Percentiles rank a stretch among this genome's conserved stretches.
Evolutionary conservation across 179 eudicot genomes (phyloP).

Genomic region (Spergularia azorica): DNA sequence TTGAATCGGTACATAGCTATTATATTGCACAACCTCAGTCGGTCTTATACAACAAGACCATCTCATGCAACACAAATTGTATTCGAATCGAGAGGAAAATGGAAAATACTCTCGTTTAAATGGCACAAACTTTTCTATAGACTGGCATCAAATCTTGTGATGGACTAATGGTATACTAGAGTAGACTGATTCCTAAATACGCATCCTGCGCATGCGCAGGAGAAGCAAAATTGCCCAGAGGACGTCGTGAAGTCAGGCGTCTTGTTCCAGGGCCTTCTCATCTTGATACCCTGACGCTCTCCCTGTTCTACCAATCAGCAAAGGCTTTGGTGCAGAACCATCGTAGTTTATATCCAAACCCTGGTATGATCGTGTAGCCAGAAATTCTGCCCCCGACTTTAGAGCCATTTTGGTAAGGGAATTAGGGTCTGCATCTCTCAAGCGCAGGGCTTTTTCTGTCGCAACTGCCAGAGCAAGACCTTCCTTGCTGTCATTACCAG

Average conservation of each 20-base stretch:
- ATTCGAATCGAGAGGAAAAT: no score
- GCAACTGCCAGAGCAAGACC: slow-evolving; percentile 52
- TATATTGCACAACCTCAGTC: no score
- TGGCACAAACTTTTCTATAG: no score
- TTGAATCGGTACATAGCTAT: no score
- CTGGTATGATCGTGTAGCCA: slow-evolving; percentile 68
- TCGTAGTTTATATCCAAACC: slow-evolving; percentile 63
- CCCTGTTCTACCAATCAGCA: slow-evolving; percentile 73
- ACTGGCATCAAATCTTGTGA: no score
- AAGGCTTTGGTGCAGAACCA: slow-evolving; percentile 50
- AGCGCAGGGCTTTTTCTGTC: slow-evolving; percentile 67
- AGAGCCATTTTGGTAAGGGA: slow-evolving; percentile 48
- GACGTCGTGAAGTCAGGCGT: neutral
- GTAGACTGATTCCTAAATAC: no score
- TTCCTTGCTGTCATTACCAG: slow-evolving; percentile 39
- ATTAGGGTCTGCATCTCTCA: slow-evolving; percentile 40
- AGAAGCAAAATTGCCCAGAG: neutral
- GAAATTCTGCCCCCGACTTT: slow-evolving; percentile 75
- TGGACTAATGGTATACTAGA: no score
- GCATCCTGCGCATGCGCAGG: no score
- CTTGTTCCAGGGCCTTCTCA: slow-evolving; percentile 37
- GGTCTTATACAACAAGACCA: no score
- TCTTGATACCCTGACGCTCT: slow-evolving; percentile 79
- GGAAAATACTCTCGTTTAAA: no score
- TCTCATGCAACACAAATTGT: no score